These are phyloP conservation scores for Lotmaria passim DNA, from an alignment of 208 protist genomes.

Conservation along the genomic window DNA sequence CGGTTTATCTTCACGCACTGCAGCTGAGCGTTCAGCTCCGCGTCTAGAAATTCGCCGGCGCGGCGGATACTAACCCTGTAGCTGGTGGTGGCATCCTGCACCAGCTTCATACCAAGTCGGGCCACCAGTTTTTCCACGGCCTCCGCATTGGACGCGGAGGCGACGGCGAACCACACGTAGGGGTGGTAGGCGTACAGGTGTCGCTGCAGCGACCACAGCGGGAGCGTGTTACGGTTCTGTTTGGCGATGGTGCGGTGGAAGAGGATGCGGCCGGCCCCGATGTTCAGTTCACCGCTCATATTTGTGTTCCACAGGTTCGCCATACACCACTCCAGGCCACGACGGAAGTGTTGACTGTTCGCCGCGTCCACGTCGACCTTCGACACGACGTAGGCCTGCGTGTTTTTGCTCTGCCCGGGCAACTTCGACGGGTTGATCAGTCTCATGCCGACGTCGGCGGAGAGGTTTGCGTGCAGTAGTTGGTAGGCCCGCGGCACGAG, in stretches of 20 bases:
- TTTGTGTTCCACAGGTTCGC: conserved; percentile 92
- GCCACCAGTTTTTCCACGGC: conserved; percentile 61
- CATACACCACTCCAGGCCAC: conserved; percentile 83
- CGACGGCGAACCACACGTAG: conserved; percentile 90
- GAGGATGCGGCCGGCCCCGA: conserved; percentile 78
- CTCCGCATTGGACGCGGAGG: conserved; percentile 62
- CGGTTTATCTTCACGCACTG: conserved; percentile 73
- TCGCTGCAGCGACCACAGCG: conserved; percentile 79
- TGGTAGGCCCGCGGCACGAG: conserved; percentile 80
- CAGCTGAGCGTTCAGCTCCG: conserved; percentile 85
- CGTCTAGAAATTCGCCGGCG: conserved; percentile 68
- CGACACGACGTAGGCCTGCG: conserved; percentile 48
- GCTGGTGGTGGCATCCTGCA: conserved; percentile 76
- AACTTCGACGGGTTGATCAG: conserved; percentile 58
- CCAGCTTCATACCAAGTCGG: conserved; percentile 64
- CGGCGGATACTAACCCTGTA: conserved; percentile 76
- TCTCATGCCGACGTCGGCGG: conserved; percentile 65
- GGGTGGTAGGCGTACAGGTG: conserved; percentile 85
- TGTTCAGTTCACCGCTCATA: conserved; percentile 89
- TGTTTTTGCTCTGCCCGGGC: conserved; percentile 65
- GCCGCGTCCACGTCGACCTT: conserved; percentile 65
- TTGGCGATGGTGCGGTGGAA: conserved; percentile 87
- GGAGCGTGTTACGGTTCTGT: conserved; percentile 85
- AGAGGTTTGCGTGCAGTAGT: conserved; percentile 81
- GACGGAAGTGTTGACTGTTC: conserved; percentile 79